Percentiles rank a stretch among this genome's conserved stretches.
These are phyloP conservation scores for Oldenlandia corymbosa DNA, from an alignment of 257 asterid genomes.

Conservation along the genomic window DNA sequence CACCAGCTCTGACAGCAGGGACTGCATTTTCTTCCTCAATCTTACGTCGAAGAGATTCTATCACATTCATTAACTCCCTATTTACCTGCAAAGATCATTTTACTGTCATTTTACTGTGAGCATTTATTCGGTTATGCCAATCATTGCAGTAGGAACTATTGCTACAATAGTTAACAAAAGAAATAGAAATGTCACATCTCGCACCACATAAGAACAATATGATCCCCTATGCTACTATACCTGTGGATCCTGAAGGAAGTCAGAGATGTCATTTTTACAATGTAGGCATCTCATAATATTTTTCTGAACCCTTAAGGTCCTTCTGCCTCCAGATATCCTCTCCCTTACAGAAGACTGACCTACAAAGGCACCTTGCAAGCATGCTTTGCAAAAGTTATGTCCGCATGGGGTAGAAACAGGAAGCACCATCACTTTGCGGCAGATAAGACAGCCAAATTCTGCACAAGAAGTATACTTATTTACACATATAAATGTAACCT, in stretches of 20 bases:
- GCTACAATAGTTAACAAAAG: no score
- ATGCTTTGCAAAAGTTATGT: constrained; percentile 84
- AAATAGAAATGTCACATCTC: no score
- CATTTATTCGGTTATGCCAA: no score
- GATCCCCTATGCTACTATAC: constrained; percentile 28
- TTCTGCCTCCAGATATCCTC: constrained; percentile 61
- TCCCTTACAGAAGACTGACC: constrained; percentile 58
- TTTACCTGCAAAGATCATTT: constrained; percentile 61
- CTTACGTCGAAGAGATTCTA: constrained; percentile 56
- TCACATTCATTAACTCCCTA: constrained; percentile 69
- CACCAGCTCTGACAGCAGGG: constrained; percentile 28
- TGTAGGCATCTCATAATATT: constrained; percentile 80
- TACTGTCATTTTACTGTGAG: no score
- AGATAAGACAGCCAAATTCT: constrained; percentile 75
- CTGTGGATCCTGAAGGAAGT: constrained; percentile 77
- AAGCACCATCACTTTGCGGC: constrained; percentile 66
- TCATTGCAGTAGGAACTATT: no score
- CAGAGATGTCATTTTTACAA: constrained; percentile 61
- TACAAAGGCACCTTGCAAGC: constrained; percentile 74
- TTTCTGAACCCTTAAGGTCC: constrained; percentile 66
- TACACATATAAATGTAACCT: constrained; percentile 1
- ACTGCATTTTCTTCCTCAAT: constrained; percentile 46
- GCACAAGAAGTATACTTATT: constrained; percentile 24
- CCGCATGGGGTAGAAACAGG: constrained; percentile 94
- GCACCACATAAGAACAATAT: no score